Percentiles rank a stretch among this genome's conserved stretches.
phyloP scores from a whole-genome alignment of 306 rosid species.

The Amphicarpaea edgeworthii region DNA sequence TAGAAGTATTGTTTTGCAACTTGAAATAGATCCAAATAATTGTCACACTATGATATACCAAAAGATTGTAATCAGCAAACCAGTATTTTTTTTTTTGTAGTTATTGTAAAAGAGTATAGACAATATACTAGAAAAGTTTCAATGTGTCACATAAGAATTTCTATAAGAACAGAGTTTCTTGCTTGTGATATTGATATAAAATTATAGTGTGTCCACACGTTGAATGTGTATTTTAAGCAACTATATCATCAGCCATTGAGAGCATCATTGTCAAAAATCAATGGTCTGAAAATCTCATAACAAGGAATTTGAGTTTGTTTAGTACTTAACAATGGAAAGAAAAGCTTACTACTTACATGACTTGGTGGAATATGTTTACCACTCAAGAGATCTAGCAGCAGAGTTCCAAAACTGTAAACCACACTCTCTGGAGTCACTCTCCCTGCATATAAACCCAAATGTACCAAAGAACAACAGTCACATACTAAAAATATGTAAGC shows the following conservation, averaged over 20 bases:
- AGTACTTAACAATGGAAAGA: slow-evolving; percentile 6
- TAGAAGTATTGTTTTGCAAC: neutral
- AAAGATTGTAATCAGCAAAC: neutral
- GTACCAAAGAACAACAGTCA: slow-evolving; percentile 17
- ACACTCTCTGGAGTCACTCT: slow-evolving; percentile 94
- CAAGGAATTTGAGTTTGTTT: slow-evolving; percentile 10
- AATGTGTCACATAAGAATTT: too few relatives aligned
- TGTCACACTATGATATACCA: neutral
- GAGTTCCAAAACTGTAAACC: slow-evolving; percentile 89
- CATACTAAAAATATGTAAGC: slow-evolving; percentile 2
- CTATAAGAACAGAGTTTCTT: too few relatives aligned
- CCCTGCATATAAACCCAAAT: slow-evolving; percentile 58
- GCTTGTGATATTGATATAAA: too few relatives aligned
- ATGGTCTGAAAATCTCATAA: neutral
- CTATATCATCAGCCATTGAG: slow-evolving; percentile 9
- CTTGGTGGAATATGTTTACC: slow-evolving; percentile 96
- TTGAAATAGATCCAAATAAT: neutral
- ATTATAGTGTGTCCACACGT: neutral
- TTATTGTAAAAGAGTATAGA: too few relatives aligned
- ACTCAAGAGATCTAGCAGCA: slow-evolving; percentile 92
- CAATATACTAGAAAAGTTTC: too few relatives aligned
- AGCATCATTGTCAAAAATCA: neutral
- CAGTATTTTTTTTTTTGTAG: too few relatives aligned
- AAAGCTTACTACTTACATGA: slow-evolving; percentile 71
- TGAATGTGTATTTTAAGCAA: slow-evolving; percentile 22